Evolutionary conservation across 2,329 filamentous ascomycete species (phyloP), one percentile per base, ranked within the genome.

Genomic region (Trichoderma cornu-damae): DNA sequence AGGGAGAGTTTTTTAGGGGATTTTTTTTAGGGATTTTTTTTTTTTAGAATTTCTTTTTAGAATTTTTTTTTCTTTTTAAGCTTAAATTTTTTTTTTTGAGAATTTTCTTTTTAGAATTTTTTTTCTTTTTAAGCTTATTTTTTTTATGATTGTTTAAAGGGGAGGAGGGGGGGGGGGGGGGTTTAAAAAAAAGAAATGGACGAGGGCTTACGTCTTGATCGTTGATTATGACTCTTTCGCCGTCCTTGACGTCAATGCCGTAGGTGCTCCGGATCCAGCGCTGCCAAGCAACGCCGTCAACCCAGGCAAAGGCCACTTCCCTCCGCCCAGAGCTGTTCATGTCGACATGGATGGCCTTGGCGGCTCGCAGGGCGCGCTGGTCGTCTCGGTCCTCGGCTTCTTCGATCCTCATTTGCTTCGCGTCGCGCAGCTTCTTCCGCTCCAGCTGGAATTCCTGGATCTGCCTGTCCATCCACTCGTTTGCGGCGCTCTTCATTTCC

Each of bases 381-480:
- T 99, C 94, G 65, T 89, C 87, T 49, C 91, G 88, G 70, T 96
- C 93, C 70, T 96, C 88, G 4, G 94, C 95, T 72, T 99, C 94
- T 70, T 99, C 94, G 56, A 99, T 94, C 47, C 93, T 86, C 61
- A 96, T 79, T 71, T 97, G 91, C 77, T 99, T 99, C 4, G 91
- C 86, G 71, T 97, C 92, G 52, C 94, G 87, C 48, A 96, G 80
- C 72, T 96, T 94, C 75, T 96, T 90, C 58, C 93, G 82, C 73
- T 97, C 93, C 14, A 95, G 83, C 70, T 96, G 90, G 79, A 96
- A 96, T 37, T 90, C 81, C 64, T 93, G 86, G 16, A 90, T 88
- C 73, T 96, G 90, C 75, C 95, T 94, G 71, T 97, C 93, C 83
- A 97, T 96, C 92, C 94, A 99, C 72, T 97, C 94, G 60, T 92